phyloP scores from a whole-genome alignment of 805 yeast species.

The Candida cerambycidarum region DNA sequence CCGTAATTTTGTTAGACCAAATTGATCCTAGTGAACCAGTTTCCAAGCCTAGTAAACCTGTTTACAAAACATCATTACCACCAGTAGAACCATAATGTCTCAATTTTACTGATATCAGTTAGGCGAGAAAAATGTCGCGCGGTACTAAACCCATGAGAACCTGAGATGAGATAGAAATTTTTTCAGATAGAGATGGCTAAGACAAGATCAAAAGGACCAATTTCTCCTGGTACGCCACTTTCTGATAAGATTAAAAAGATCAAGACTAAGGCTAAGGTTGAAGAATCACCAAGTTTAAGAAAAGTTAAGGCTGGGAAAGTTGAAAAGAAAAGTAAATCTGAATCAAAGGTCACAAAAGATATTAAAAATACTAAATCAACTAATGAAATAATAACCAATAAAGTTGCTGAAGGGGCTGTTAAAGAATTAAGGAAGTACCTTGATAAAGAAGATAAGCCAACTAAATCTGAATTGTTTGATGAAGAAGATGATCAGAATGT shows the following conservation, averaged over 20 bases:
- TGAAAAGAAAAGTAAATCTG: conserved; percentile 15
- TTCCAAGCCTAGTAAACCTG: conserved; percentile 13
- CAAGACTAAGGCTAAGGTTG: conserved; percentile 20
- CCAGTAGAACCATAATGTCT: conserved; percentile 20
- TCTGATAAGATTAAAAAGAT: conserved; percentile 25
- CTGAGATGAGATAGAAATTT: conserved; percentile 18
- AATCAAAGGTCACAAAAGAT: not conserved
- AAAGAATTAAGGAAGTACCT: conserved; percentile 65
- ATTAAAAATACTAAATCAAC: conserved; percentile 1
- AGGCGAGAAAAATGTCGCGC: conserved; percentile 7
- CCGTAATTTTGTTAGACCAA: conserved; percentile 41
- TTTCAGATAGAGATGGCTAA: conserved; percentile 26
- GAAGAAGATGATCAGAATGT: conserved; percentile 50
- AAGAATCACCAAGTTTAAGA: conserved; percentile 24
- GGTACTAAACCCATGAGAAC: not conserved
- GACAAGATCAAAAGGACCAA: conserved; percentile 30
- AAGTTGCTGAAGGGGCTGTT: conserved; percentile 48
- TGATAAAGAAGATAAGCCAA: conserved; percentile 29
- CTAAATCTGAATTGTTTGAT: conserved; percentile 48
- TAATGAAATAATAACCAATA: conserved; percentile 17
- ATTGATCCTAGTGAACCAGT: conserved; percentile 12
- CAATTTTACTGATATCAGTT: too few species aligned
- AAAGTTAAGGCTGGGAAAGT: conserved; percentile 20
- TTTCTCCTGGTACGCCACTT: conserved; percentile 25
- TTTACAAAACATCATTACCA: conserved; percentile 38